Percentiles rank a stretch among this genome's conserved stretches.
Evolutionary conservation across 2,329 filamentous ascomycete genomes (phyloP).

Genomic region (Beauveria asiatica): DNA sequence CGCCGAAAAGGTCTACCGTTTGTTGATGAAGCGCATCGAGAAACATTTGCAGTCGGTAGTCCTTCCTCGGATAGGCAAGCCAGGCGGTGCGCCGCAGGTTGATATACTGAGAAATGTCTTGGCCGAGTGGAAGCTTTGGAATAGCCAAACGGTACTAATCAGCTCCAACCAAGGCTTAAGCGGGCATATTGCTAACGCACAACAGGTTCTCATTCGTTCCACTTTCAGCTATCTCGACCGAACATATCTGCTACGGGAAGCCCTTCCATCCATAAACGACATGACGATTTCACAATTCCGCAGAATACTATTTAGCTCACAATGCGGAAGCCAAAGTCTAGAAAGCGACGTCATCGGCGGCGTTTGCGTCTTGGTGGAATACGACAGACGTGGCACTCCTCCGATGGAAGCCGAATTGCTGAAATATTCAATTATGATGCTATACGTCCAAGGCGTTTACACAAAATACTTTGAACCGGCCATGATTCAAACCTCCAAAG

Average conservation of each 20-base stretch:
- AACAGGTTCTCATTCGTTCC: conserved; percentile 65
- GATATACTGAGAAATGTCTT: conserved; percentile 51
- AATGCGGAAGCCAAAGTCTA: conserved; percentile 19
- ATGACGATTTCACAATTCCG: conserved; percentile 72
- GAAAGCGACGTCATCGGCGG: conserved; percentile 33
- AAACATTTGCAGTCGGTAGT: conserved; percentile 57
- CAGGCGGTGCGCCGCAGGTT: conserved; percentile 46
- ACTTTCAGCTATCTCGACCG: conserved; percentile 94
- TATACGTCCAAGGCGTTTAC: conserved; percentile 80
- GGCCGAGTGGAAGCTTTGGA: conserved; percentile 68
- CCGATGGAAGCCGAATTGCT: conserved; percentile 58
- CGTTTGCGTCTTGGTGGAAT: conserved; percentile 66
- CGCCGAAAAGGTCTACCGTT: conserved; percentile 57
- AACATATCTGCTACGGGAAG: conserved; percentile 71
- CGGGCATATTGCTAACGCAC: conserved; percentile 4
- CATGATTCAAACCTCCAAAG: conserved; percentile 59
- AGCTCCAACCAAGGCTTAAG: too few relatives aligned
- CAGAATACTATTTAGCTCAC: conserved; percentile 39
- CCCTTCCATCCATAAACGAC: conserved; percentile 66
- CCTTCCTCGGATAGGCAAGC: conserved; percentile 42
- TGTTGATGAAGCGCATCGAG: conserved; percentile 58
- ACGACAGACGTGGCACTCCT: conserved; percentile 53
- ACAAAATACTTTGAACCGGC: conserved; percentile 67
- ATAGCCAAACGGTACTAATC: conserved; percentile 57
- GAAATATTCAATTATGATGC: conserved; percentile 67